A percentile compares a stretch with the other conserved stretches of the same genome.
Evolutionary conservation across 2,329 filamentous ascomycete genomes (phyloP).

Genomic region (Trichoderma atroviride): DNA sequence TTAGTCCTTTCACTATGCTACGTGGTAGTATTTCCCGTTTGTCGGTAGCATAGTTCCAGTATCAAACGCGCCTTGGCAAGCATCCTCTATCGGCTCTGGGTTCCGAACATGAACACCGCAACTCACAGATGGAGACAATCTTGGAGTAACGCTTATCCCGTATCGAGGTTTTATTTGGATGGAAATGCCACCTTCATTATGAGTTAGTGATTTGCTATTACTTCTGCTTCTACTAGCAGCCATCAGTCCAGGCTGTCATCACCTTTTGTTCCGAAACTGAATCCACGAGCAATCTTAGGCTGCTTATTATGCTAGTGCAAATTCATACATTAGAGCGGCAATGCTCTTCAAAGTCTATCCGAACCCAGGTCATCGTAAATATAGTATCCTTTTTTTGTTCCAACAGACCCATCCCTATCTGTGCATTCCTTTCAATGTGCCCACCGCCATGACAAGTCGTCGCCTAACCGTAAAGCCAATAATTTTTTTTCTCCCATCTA

Average conservation of each 20-base stretch:
- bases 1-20: background rate
- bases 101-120: background rate
- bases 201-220: background rate
- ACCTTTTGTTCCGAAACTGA: background rate
- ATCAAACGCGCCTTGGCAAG: background rate
- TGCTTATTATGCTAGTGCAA: background rate
- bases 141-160: background rate
- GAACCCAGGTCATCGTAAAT: background rate
- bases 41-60: background rate
- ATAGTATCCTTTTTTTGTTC: slow-evolving; percentile 1
- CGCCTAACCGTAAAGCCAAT: background rate
- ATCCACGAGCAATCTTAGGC: background rate
- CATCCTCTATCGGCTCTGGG: background rate
- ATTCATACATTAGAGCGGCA: background rate
- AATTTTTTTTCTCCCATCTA: background rate
- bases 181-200: background rate
- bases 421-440: background rate
- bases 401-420: background rate
- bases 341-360: slow-evolving; percentile 8
- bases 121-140: background rate
- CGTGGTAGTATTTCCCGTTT: background rate
- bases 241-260: background rate
- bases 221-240: background rate
- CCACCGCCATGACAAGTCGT: background rate
- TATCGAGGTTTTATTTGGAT: background rate